Conservation (phyloP, 345 rosid genomes). For the Citrus medica region DNA sequence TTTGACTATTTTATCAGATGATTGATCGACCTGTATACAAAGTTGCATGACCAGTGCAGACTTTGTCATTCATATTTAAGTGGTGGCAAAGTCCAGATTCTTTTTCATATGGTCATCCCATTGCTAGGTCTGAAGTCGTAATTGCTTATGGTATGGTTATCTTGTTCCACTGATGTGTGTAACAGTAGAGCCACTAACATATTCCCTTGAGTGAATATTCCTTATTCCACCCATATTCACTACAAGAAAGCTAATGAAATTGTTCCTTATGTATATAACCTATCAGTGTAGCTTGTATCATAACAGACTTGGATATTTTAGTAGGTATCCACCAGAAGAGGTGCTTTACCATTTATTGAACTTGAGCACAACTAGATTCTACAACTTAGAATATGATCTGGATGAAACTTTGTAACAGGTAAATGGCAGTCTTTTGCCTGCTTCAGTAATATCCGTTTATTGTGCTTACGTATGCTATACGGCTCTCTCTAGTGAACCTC, state of each 20-base stretch:
- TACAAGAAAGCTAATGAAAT: background rate
- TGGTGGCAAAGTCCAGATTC: background rate
- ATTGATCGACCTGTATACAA: background rate
- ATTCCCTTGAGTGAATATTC: background rate
- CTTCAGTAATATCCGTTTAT: conserved; percentile 83
- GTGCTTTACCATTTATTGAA: background rate
- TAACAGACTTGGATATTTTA: background rate
- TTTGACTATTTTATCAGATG: conserved; percentile 1
- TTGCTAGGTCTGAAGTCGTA: background rate
- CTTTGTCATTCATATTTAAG: background rate
- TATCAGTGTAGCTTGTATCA: background rate
- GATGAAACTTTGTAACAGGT: conserved; percentile 45
- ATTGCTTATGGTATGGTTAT: background rate
- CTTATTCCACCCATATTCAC: background rate
- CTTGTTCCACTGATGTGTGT: background rate
- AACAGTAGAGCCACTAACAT: background rate
- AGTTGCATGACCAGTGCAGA: background rate
- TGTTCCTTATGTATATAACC: background rate
- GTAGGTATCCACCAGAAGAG: background rate
- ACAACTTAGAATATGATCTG: background rate
- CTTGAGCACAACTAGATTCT: background rate
- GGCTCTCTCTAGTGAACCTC: conserved; percentile 98
- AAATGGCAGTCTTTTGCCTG: conserved; percentile 97
- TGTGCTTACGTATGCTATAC: conserved; percentile 96
- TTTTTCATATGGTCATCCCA: background rate